These are phyloP conservation scores for Talaromyces sp. DNA, from an alignment of 2,329 filamentous ascomycete species.

Conservation along the genomic window DNA sequence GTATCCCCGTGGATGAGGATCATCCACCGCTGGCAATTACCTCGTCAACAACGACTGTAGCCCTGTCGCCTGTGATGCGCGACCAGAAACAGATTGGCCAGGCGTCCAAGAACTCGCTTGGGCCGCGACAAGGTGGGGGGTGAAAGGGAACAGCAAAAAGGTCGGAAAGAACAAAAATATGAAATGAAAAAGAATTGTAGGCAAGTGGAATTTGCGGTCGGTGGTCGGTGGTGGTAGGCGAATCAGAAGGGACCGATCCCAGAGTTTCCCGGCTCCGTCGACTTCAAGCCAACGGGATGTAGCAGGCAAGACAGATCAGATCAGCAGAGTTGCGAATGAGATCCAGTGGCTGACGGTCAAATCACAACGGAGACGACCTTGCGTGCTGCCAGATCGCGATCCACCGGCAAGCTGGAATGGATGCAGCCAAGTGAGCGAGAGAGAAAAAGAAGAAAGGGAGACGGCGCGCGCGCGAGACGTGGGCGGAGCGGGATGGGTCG, in stretches of 20 bases:
- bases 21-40: slow-evolving; percentile 12
- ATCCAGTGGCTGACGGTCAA: not conserved
- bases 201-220: not conserved
- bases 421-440: not conserved
- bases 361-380: not conserved
- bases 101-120: not conserved
- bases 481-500: not conserved
- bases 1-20: slow-evolving; percentile 3
- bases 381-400: slow-evolving; percentile 2
- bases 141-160: not conserved
- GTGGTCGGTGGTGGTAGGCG: not conserved
- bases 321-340: slow-evolving; percentile 6
- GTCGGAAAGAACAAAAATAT: not conserved
- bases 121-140: not conserved
- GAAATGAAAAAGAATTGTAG: not conserved
- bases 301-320: slow-evolving; percentile 23
- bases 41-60: not conserved
- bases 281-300: slow-evolving; percentile 11
- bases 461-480: not conserved
- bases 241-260: not conserved
- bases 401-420: not conserved
- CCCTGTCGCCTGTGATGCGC: not conserved
- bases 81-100: slow-evolving; percentile 3
- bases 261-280: not conserved
- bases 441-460: not conserved